A percentile compares a stretch with the other conserved stretches of the same genome.
Conservation (phyloP, 2,329 filamentous ascomycete genomes). For the Penicillium sp. region DNA sequence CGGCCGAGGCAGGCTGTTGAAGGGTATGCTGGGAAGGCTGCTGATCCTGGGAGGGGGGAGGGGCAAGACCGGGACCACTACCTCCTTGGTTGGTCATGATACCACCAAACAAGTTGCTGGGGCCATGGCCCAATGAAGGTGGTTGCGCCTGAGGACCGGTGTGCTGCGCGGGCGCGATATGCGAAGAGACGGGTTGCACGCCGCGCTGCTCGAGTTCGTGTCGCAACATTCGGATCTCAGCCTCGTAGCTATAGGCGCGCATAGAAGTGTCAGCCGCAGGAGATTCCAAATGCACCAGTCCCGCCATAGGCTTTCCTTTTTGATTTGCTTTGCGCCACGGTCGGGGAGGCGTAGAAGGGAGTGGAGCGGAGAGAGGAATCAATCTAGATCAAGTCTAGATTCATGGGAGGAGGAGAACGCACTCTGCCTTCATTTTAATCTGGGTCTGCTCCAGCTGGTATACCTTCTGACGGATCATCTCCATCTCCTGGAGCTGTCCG, state of each 20-base stretch:
- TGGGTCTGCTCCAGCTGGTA: constrained; percentile 92
- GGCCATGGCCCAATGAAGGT: constrained; percentile 82
- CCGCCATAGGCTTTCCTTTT: neutral
- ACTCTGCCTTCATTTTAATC: constrained; percentile 90
- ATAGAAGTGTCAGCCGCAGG: constrained; percentile 18
- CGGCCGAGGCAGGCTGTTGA: constrained; percentile 63
- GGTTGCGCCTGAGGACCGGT: constrained; percentile 83
- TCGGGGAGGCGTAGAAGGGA: neutral
- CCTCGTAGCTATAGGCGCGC: constrained; percentile 74
- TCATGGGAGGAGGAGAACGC: constrained; percentile 45
- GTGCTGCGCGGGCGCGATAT: constrained; percentile 77
- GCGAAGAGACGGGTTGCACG: constrained; percentile 67
- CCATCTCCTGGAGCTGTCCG: constrained; percentile 91
- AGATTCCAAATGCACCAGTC: constrained; percentile 4
- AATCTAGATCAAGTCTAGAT: neutral
- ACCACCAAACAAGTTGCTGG: constrained; percentile 88
- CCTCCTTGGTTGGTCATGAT: constrained; percentile 93
- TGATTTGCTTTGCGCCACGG: neutral
- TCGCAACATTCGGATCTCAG: constrained; percentile 83
- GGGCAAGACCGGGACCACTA: constrained; percentile 81
- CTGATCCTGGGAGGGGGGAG: constrained; percentile 72
- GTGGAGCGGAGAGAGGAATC: neutral
- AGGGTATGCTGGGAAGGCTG: constrained; percentile 64
- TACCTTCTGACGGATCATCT: constrained; percentile 90
- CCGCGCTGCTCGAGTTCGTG: constrained; percentile 82